Evolutionary conservation across 2,329 filamentous ascomycete species (phyloP).

Genomic region (Venturia asperata): DNA sequence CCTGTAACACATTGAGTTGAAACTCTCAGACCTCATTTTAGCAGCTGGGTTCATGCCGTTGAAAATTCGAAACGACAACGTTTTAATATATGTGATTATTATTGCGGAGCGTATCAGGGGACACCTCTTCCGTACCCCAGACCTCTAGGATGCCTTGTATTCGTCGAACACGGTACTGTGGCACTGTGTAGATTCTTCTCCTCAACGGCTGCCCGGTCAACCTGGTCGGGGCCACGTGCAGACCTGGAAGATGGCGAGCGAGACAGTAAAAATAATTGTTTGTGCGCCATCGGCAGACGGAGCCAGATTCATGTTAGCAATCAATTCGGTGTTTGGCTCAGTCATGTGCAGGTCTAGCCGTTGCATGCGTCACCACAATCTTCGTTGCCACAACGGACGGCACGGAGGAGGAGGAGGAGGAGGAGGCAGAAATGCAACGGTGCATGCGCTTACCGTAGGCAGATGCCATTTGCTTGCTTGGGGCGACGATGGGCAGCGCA

Average conservation of each 20-base stretch:
- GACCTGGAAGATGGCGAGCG: neutral
- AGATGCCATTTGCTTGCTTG: neutral
- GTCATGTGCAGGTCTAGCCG: conserved; percentile 6
- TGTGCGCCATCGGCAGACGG: neutral
- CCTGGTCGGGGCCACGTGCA: neutral
- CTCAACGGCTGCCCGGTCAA: neutral
- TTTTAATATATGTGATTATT: neutral
- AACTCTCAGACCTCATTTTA: neutral
- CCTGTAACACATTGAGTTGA: conserved; percentile 1
- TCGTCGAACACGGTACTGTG: too few species aligned
- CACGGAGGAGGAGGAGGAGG: too few species aligned
- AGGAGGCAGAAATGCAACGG: neutral
- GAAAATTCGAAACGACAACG: neutral
- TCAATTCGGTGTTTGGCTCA: conserved; percentile 3
- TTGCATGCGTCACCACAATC: neutral
- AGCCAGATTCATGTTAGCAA: conserved; percentile 1
- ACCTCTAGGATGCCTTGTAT: neutral
- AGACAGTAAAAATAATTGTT: neutral
- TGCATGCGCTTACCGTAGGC: neutral
- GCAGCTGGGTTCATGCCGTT: neutral
- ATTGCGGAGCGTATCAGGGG: neutral
- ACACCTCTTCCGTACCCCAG: neutral
- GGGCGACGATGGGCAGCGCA: neutral
- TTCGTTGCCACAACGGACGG: conserved; percentile 1
- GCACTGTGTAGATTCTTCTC: neutral